A percentile compares a stretch with the other conserved stretches of the same genome.
These are phyloP conservation scores for Ceratocystis cacaofunesta DNA, from an alignment of 2,329 filamentous ascomycete species.

Conservation along the genomic window DNA sequence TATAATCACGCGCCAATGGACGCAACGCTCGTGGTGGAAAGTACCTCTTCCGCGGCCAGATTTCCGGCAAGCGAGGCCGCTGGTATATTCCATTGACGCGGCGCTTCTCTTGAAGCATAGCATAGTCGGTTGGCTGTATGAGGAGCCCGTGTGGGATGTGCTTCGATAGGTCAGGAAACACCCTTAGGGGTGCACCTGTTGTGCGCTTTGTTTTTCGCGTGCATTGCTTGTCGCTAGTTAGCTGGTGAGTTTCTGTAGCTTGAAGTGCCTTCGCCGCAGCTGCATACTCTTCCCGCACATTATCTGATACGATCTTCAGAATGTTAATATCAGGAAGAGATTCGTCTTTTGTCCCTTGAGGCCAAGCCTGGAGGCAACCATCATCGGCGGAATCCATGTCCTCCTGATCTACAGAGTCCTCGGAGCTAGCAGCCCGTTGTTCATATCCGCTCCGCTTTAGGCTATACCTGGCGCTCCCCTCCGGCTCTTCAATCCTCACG, in stretches of 20 bases:
- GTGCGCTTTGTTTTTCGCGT: too few species aligned
- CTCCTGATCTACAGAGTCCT: neutral
- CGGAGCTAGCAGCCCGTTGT: neutral
- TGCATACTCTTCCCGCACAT: neutral
- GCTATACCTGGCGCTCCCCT: neutral
- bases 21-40: neutral
- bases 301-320: neutral
- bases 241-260: too few species aligned
- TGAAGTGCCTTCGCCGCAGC: neutral
- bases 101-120: neutral
- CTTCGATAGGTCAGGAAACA: neutral
- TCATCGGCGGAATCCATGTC: neutral
- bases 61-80: slow-evolving; percentile 2
- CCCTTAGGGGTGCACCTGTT: too few species aligned
- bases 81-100: neutral
- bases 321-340: neutral
- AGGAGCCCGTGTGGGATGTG: neutral
- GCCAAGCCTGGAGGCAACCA: neutral
- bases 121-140: slow-evolving; percentile 5
- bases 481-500: slow-evolving; percentile 5
- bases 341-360: neutral
- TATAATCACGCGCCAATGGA: neutral
- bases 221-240: neutral
- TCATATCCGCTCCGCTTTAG: neutral
- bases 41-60: slow-evolving; percentile 8